phyloP scores from a whole-genome alignment of 2,329 filamentous ascomycete genomes.

The Coniochaeta pulveracea region DNA sequence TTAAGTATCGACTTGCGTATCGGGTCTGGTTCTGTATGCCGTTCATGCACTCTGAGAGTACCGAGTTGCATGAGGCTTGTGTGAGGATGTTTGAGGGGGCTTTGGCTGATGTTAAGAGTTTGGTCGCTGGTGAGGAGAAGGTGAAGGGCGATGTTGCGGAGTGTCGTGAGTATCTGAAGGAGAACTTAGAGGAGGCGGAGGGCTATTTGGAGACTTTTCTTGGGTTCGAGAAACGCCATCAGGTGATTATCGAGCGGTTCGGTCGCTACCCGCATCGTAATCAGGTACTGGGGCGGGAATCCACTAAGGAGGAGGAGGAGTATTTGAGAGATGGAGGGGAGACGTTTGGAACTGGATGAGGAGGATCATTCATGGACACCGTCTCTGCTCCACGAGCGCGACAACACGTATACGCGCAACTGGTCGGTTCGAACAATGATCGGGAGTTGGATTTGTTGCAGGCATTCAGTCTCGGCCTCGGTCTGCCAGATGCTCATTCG shows the following conservation, averaged over 20 bases:
- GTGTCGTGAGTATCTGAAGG: constrained; percentile 3
- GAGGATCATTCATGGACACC: too few relatives aligned
- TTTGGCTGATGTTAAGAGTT: constrained; percentile 12
- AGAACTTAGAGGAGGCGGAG: constrained; percentile 12
- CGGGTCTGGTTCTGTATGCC: constrained; percentile 38
- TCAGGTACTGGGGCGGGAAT: constrained; percentile 25
- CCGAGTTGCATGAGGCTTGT: constrained; percentile 23
- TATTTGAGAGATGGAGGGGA: constrained; percentile 23
- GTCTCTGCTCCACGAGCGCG: too few relatives aligned
- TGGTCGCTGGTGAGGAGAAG: constrained; percentile 10
- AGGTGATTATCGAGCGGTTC: constrained; percentile 28
- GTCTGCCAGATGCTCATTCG: too few relatives aligned
- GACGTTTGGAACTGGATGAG: constrained; percentile 13
- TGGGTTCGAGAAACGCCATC: constrained; percentile 22
- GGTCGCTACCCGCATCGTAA: constrained; percentile 39
- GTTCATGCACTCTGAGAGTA: constrained; percentile 35
- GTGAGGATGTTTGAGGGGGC: constrained; percentile 15
- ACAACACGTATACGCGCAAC: too few relatives aligned
- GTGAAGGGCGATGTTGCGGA: not conserved
- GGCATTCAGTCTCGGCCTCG: too few relatives aligned
- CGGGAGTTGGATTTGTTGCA: too few relatives aligned
- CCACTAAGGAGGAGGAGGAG: constrained; percentile 27
- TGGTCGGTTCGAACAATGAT: too few relatives aligned
- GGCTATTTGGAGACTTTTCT: constrained; percentile 6
- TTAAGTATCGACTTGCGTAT: constrained; percentile 15